Conservation (phyloP, 345 rosid genomes). For the Mercurialis annua region DNA sequence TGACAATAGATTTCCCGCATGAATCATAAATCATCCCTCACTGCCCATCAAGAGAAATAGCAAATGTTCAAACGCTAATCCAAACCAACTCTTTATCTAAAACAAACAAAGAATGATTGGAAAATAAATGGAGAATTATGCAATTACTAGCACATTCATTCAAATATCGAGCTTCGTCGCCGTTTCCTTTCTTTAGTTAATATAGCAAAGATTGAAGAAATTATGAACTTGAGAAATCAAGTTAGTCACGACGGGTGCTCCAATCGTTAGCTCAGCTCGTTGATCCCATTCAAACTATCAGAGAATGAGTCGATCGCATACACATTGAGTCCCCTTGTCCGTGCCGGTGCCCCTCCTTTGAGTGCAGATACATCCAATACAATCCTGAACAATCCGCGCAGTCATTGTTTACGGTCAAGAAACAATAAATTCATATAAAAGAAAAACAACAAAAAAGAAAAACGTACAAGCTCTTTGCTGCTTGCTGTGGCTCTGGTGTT, state of each 20-base stretch:
- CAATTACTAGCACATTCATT: conserved; percentile 11
- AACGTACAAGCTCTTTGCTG: conserved; percentile 55
- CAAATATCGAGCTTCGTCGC: conserved; percentile 11
- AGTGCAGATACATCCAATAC: conserved; percentile 69
- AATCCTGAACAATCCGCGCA: conserved; percentile 40
- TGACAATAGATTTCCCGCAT: conserved; percentile 17
- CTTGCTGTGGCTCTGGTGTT: conserved; percentile 34
- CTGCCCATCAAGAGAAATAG: conserved; percentile 20
- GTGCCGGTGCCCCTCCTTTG: conserved; percentile 84
- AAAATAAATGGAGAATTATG: neutral
- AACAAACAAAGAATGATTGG: conserved; percentile 24
- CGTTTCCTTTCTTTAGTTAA: conserved; percentile 5
- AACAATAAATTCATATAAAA: neutral
- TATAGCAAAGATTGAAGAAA: conserved; percentile 9
- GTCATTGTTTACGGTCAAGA: neutral
- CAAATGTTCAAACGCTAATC: conserved; percentile 19
- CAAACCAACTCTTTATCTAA: conserved; percentile 7
- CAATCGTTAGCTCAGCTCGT: conserved; percentile 26
- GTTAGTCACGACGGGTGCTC: conserved; percentile 9
- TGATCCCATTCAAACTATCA: conserved; percentile 38
- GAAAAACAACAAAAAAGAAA: neutral
- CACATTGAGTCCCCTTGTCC: conserved; percentile 76
- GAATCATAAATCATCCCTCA: conserved; percentile 28
- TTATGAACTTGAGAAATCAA: conserved; percentile 10
- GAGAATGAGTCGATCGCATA: conserved; percentile 45